These are phyloP conservation scores for Penicillium sclerotiorum DNA, from an alignment of 2,329 filamentous ascomycete species.

Conservation along the genomic window DNA sequence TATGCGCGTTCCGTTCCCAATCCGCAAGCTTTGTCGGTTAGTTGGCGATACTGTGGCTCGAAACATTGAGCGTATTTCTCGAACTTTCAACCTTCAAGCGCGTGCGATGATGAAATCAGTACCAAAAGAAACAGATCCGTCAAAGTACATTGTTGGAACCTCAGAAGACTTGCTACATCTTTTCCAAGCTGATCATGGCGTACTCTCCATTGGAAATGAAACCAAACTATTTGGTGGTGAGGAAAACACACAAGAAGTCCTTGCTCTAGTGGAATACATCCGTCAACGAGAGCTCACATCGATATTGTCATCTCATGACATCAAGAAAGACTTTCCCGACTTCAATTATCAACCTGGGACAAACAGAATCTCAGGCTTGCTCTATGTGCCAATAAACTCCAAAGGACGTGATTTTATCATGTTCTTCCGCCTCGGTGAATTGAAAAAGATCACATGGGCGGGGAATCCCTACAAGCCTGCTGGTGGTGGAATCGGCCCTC, in stretches of 20 bases:
- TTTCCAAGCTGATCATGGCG: slow-evolving; percentile 84
- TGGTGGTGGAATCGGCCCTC: slow-evolving; percentile 73
- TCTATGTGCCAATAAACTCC: slow-evolving; percentile 78
- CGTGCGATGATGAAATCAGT: slow-evolving; percentile 87
- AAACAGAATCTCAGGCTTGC: slow-evolving; percentile 71
- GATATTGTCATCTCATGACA: slow-evolving; percentile 76
- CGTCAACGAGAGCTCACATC: slow-evolving; percentile 73
- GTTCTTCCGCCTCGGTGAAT: slow-evolving; percentile 75
- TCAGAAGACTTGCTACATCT: slow-evolving; percentile 81
- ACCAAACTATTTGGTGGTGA: slow-evolving; percentile 80
- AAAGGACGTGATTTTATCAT: slow-evolving; percentile 83
- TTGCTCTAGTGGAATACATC: slow-evolving; percentile 83
- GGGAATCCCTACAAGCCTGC: slow-evolving; percentile 64
- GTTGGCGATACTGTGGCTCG: slow-evolving; percentile 83
- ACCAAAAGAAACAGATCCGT: slow-evolving; percentile 77
- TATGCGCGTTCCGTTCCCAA: slow-evolving; percentile 87
- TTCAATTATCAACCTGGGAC: slow-evolving; percentile 79
- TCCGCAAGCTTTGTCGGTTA: slow-evolving; percentile 87
- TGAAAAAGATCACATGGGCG: slow-evolving; percentile 77
- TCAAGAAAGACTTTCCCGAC: slow-evolving; percentile 76
- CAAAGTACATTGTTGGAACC: slow-evolving; percentile 86
- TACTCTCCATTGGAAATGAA: slow-evolving; percentile 80
- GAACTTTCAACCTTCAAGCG: slow-evolving; percentile 79
- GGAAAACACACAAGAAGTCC: slow-evolving; percentile 76
- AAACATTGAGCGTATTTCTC: slow-evolving; percentile 85